Base-by-base conservation (phyloP, 192 early-diverging fungal species). In the Coemansia furcata region DNA sequence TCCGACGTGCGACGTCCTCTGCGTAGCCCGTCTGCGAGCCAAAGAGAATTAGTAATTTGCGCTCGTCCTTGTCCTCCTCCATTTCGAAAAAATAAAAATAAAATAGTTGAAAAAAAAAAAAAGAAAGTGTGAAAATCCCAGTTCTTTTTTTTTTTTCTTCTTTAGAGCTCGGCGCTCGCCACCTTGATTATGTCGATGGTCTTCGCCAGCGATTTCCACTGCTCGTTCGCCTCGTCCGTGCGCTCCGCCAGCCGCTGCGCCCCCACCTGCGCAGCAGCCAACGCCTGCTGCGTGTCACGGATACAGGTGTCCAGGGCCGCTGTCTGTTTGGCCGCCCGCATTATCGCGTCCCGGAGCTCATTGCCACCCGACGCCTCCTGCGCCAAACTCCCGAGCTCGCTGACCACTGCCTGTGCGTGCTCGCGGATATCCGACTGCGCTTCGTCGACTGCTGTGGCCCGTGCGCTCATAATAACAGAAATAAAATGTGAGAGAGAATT, bases 1-100 rank as follows among this genome's bases (percentile, higher is more conserved):
- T 89, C 6, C 89, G 88, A 44, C 93, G 91, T 21, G 95, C 93
- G 4, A 91, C 88, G 78, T 99, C 97, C 67, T 94, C 88, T 14
- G 94, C 92, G 62, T 89, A 94, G 23, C 97, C 97, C 4, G 95
- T 99, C 76, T 99, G 92, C 39, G 91, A 92, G 6, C 91, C 97
- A 71, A 93, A 99, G 21, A 97, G 85, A 49, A 98, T 86, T 15
- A 94, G 73, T 23, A 96, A 47, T 29, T 55, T 58, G 8, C 80
- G 71, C 40, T n/a, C n/a, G n/a, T n/a, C n/a, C n/a, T n/a, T n/a
- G n/a, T 74, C 55, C 46, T 38, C 8, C 14, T 73, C 70, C 35
- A 42, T 54, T 58, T 14, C 4, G 10, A 54, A 54, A 30, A 7
- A 32, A 21, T 29, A 30, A 60, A 36, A 60, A 50, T 52, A 23